Conservation (phyloP, 139 green algal species). For the Coelastrella sp. region DNA sequence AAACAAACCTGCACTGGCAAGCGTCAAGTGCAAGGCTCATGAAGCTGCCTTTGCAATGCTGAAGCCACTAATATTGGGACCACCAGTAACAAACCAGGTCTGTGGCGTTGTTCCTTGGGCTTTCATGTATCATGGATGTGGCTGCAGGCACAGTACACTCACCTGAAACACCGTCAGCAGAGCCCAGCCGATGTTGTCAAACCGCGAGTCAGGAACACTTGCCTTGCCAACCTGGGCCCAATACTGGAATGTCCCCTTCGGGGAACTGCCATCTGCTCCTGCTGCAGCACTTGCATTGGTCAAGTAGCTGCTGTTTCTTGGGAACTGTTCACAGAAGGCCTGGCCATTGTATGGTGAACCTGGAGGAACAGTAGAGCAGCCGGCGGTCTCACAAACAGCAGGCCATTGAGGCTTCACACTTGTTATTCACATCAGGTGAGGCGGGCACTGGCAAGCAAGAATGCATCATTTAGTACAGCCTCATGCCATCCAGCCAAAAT, state of each 20-base stretch:
- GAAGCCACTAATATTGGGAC: background rate
- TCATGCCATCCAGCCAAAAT: too few relatives aligned
- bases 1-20: too few relatives aligned
- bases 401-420: background rate
- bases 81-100: too few relatives aligned
- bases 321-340: constrained; percentile 66
- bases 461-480: too few relatives aligned
- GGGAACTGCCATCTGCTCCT: background rate
- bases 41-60: background rate
- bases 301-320: constrained; percentile 26
- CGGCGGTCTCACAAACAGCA: background rate
- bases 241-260: constrained; percentile 35
- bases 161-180: constrained; percentile 74
- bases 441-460: too few relatives aligned
- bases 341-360: constrained; percentile 60
- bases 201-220: constrained; percentile 60
- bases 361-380: background rate
- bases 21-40: too few relatives aligned
- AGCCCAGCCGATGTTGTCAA: constrained; percentile 72
- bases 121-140: too few relatives aligned
- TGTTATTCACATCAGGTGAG: too few relatives aligned
- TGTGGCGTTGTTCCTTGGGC: too few relatives aligned
- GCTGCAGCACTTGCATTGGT: background rate
- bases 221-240: constrained; percentile 58
- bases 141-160: background rate